Percentiles rank a stretch among this genome's conserved stretches.
These are phyloP conservation scores for Saururus chinensis DNA, from an alignment of 164 flowering plant genomes.

Conservation along the genomic window DNA sequence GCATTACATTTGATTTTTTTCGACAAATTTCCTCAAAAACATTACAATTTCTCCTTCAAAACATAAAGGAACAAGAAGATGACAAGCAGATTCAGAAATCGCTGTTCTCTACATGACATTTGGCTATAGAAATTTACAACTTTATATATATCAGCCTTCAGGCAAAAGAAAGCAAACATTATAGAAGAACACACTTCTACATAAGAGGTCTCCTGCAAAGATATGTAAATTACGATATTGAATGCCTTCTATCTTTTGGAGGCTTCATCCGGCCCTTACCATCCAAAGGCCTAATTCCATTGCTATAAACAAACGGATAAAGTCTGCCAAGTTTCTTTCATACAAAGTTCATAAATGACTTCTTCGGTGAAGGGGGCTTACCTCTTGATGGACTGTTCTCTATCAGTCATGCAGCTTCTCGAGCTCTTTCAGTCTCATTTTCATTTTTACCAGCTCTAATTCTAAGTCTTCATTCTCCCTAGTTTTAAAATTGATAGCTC, in stretches of 20 bases:
- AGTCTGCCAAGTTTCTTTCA: slow-evolving; percentile 69
- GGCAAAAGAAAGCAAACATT: not conserved
- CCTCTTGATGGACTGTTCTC: slow-evolving; percentile 10
- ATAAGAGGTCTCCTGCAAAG: not conserved
- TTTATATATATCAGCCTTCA: too few relatives aligned
- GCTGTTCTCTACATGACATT: not conserved
- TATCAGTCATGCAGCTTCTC: slow-evolving; percentile 23
- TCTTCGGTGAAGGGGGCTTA: slow-evolving; percentile 23
- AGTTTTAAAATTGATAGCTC: slow-evolving; percentile 21
- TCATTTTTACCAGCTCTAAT: slow-evolving; percentile 53
- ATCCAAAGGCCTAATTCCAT: slow-evolving; percentile 26
- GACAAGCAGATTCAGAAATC: not conserved
- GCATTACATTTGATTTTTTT: too few relatives aligned
- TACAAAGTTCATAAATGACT: slow-evolving; percentile 67
- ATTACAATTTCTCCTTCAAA: too few relatives aligned
- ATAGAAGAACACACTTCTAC: not conserved
- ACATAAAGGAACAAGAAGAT: not conserved
- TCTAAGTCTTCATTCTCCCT: slow-evolving; percentile 79
- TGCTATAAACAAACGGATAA: slow-evolving; percentile 43
- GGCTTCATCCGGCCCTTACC: slow-evolving; percentile 41
- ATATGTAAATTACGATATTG: slow-evolving; percentile 53
- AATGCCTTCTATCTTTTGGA: slow-evolving; percentile 58
- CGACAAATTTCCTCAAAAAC: not conserved
- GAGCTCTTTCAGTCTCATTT: slow-evolving; percentile 53
- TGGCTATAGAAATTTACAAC: not conserved